These are phyloP conservation scores for Vitis hybrid DNA, from an alignment of 177 flowering plant species.

Conservation along the genomic window DNA sequence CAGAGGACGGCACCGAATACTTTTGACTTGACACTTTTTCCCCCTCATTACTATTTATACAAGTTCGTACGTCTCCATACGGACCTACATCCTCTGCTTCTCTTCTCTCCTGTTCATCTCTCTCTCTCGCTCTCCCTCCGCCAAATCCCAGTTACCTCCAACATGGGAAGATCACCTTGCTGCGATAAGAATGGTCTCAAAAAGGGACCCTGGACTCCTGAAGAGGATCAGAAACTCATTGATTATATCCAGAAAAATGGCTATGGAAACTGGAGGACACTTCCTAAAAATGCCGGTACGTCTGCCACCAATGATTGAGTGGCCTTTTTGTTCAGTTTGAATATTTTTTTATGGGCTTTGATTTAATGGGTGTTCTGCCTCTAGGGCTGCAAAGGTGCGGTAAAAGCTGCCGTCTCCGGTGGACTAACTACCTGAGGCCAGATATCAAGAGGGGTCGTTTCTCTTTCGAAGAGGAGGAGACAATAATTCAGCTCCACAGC, in stretches of 20 bases:
- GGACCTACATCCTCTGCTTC: slow-evolving; percentile 10
- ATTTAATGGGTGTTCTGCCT: neutral
- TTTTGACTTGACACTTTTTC: slow-evolving; percentile 45
- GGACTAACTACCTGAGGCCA: slow-evolving; percentile 74
- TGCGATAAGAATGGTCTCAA: slow-evolving; percentile 64
- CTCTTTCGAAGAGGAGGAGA: slow-evolving; percentile 67
- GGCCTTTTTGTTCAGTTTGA: neutral
- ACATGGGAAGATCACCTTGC: slow-evolving; percentile 74
- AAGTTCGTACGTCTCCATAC: slow-evolving; percentile 13
- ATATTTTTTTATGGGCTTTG: neutral
- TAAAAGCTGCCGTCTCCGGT: slow-evolving; percentile 70
- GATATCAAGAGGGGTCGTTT: slow-evolving; percentile 70
- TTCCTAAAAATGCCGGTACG: slow-evolving; percentile 67
- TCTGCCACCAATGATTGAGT: neutral
- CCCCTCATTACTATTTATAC: slow-evolving; percentile 23
- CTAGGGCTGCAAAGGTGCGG: slow-evolving; percentile 64
- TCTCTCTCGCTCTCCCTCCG: slow-evolving; percentile 10
- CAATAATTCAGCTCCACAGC: slow-evolving; percentile 64
- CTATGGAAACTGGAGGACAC: slow-evolving; percentile 60
- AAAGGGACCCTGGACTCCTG: slow-evolving; percentile 69
- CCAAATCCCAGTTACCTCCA: neutral
- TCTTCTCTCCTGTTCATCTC: slow-evolving; percentile 6
- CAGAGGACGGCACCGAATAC: slow-evolving; percentile 72
- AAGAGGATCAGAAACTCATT: slow-evolving; percentile 57
- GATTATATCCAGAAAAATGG: slow-evolving; percentile 58